Percentiles rank a stretch among this genome's conserved stretches.
phyloP scores from a whole-genome alignment of 257 asterid species.

The Solanum verrucosum region DNA sequence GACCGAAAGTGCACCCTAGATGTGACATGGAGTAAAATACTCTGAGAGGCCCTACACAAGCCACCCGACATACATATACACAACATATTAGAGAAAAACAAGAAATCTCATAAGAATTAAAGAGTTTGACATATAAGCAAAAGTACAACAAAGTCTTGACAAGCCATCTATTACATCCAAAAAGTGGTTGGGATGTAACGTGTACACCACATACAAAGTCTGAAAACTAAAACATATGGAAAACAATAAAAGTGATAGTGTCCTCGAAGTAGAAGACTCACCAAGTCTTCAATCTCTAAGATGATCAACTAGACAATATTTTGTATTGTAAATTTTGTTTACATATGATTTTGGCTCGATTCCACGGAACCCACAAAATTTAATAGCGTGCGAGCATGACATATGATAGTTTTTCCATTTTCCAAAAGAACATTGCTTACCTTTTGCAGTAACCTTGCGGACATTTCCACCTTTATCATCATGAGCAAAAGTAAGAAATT shows the following conservation, averaged over 20 bases:
- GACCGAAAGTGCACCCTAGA: neutral
- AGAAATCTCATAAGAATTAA: neutral
- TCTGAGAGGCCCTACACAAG: neutral
- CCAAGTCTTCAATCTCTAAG: neutral
- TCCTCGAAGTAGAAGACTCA: neutral
- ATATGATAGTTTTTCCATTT: neutral
- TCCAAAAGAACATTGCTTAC: neutral
- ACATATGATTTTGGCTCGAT: neutral
- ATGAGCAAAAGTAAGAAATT: neutral
- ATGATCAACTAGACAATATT: neutral
- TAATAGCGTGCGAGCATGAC: neutral
- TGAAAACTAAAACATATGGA: neutral
- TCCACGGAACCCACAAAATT: neutral
- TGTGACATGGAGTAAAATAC: neutral
- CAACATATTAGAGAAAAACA: neutral
- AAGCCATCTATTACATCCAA: neutral
- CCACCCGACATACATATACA: neutral
- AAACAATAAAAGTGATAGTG: neutral
- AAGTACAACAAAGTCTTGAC: neutral
- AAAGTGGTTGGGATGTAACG: neutral
- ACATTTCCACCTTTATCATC: neutral
- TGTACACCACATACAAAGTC: neutral
- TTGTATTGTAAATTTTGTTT: neutral
- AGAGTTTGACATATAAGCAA: neutral
- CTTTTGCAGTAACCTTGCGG: neutral